Percentiles rank a stretch among this genome's conserved stretches.
These are phyloP conservation scores for Apiospora koreana DNA, from an alignment of 2,329 filamentous ascomycete species.

Conservation along the genomic window DNA sequence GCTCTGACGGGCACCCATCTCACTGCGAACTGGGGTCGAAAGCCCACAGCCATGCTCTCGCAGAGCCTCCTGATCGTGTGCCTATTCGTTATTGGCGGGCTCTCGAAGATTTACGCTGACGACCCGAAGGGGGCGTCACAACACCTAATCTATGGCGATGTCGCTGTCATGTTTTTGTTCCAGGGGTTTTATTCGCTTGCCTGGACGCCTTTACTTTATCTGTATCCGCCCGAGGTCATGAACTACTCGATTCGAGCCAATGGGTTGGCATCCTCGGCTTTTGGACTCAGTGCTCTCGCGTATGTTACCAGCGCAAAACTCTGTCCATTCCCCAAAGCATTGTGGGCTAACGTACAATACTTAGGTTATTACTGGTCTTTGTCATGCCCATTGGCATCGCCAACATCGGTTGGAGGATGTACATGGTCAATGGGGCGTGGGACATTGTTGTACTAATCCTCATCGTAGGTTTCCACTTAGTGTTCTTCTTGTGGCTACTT, in stretches of 20 bases:
- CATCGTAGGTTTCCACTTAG: conserved; percentile 23
- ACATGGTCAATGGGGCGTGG: conserved; percentile 26
- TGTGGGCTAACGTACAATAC: not conserved
- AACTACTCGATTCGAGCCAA: conserved; percentile 28
- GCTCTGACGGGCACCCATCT: conserved; percentile 44
- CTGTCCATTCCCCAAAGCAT: too few relatives aligned
- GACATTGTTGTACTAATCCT: conserved; percentile 16
- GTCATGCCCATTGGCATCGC: conserved; percentile 24
- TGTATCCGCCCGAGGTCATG: conserved; percentile 33
- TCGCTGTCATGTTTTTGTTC: conserved; percentile 30
- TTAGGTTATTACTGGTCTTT: conserved; percentile 27
- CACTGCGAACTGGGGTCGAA: conserved; percentile 44
- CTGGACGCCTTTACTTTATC: conserved; percentile 28
- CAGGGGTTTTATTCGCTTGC: conserved; percentile 29
- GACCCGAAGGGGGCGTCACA: conserved; percentile 25
- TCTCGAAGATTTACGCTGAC: conserved; percentile 16
- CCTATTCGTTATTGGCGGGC: conserved; percentile 18
- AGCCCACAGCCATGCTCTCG: conserved; percentile 41
- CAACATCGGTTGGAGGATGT: conserved; percentile 24
- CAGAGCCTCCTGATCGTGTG: conserved; percentile 39
- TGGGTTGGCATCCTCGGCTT: conserved; percentile 33
- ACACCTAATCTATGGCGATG: conserved; percentile 17
- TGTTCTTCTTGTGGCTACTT: too few relatives aligned
- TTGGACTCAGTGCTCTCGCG: conserved; percentile 14
- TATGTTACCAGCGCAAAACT: too few relatives aligned